These are phyloP conservation scores for Irpex sp. DNA, from an alignment of 1,284 basidiomycete species.

Conservation along the genomic window DNA sequence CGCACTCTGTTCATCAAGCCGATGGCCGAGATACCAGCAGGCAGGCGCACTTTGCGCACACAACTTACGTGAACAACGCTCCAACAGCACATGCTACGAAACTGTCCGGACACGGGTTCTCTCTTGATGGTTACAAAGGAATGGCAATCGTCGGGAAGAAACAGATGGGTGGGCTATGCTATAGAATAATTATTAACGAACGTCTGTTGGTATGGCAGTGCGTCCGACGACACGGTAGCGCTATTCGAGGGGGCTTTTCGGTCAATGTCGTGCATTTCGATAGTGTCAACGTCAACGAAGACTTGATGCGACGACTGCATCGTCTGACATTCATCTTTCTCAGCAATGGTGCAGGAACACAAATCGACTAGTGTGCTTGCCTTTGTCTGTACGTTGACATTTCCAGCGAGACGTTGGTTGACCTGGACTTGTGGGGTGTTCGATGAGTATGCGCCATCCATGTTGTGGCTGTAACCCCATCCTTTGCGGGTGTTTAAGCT, in stretches of 20 bases:
- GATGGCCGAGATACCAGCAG: background rate
- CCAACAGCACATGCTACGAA: background rate
- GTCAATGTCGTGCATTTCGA: slow-evolving; percentile 1
- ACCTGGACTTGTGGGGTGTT: background rate
- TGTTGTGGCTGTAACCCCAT: slow-evolving; percentile 15
- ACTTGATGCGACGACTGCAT: background rate
- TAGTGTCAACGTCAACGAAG: background rate
- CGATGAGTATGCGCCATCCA: background rate
- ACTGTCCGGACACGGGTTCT: background rate
- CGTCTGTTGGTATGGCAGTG: background rate
- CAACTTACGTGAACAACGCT: background rate
- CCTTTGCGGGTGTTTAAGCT: slow-evolving; percentile 34
- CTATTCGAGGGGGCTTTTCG: background rate
- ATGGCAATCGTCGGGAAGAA: background rate
- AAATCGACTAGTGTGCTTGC: background rate
- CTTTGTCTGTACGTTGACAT: background rate
- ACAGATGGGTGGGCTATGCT: background rate
- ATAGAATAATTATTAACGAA: background rate
- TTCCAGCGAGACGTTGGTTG: background rate
- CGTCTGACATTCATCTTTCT: background rate
- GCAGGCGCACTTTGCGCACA: too few relatives aligned
- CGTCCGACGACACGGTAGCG: background rate
- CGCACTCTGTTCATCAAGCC: background rate
- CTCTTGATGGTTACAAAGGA: background rate
- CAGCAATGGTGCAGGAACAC: background rate